phyloP scores from a whole-genome alignment of 2,329 filamentous ascomycete genomes.

The Pseudopyrenochaeta lycopersici region DNA sequence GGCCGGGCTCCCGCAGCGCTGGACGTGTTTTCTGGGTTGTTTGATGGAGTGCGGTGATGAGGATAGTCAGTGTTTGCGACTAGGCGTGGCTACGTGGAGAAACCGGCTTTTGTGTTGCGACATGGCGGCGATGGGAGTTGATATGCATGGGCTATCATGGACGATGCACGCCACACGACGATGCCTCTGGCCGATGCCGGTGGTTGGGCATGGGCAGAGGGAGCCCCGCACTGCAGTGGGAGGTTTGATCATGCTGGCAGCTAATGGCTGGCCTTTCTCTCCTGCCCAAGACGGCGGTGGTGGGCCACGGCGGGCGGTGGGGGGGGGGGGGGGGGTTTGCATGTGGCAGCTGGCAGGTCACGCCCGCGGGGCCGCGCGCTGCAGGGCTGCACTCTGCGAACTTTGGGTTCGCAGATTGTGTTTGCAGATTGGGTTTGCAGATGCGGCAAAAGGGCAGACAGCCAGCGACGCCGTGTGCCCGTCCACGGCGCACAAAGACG shows the following conservation, averaged over 20 bases:
- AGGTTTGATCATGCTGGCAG: conserved; percentile 3
- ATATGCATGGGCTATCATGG: conserved; percentile 18
- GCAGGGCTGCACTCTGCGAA: conserved; percentile 30
- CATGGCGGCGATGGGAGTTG: neutral
- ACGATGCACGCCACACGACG: conserved; percentile 20
- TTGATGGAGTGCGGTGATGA: conserved; percentile 2
- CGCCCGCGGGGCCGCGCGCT: conserved; percentile 16
- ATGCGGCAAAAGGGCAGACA: no score
- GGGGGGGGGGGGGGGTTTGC: conserved; percentile 18
- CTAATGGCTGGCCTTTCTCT: neutral
- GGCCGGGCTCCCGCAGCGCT: conserved; percentile 24
- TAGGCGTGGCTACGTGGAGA: neutral
- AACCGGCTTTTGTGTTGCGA: neutral
- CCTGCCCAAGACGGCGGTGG: no score
- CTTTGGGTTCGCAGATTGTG: conserved; percentile 28
- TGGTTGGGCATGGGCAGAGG: neutral
- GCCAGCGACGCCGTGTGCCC: no score
- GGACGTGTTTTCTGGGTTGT: conserved; percentile 5
- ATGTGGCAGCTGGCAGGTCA: conserved; percentile 35
- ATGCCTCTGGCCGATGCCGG: conserved; percentile 6
- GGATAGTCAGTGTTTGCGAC: neutral
- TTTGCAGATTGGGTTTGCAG: conserved; percentile 21
- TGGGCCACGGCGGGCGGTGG: no score
- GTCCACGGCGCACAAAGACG: neutral
- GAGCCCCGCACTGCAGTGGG: conserved; percentile 22